These are phyloP conservation scores for Linum tenue DNA, from an alignment of 345 rosid species.

Conservation along the genomic window DNA sequence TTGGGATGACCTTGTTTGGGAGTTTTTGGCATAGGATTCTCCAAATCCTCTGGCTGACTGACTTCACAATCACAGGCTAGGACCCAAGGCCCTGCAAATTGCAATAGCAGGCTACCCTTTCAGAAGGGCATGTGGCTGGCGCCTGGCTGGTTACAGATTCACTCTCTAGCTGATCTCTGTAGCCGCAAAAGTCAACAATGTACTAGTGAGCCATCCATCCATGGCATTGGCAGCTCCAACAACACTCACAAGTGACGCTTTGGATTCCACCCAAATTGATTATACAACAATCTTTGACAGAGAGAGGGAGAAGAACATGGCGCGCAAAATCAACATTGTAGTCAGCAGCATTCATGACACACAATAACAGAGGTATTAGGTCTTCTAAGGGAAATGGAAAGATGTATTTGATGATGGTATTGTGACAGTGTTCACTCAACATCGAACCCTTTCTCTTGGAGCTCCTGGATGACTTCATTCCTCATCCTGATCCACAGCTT, in stretches of 20 bases:
- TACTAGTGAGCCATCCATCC: not conserved
- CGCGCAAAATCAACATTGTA: not conserved
- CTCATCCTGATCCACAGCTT: conserved; percentile 87
- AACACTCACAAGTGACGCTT: not conserved
- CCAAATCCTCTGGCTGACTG: not conserved
- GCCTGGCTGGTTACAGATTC: not conserved
- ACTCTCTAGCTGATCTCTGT: not conserved
- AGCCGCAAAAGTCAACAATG: not conserved
- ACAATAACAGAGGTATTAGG: too few species aligned
- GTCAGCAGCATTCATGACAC: not conserved
- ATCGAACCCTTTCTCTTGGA: conserved; percentile 73
- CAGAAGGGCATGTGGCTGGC: not conserved
- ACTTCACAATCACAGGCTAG: not conserved
- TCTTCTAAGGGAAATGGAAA: too few species aligned
- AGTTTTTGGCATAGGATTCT: not conserved
- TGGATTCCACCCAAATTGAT: too few species aligned
- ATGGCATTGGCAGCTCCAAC: not conserved
- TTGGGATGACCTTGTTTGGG: not conserved
- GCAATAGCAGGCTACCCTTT: too few species aligned
- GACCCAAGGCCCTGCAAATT: too few species aligned
- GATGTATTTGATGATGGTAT: not conserved
- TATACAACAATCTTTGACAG: too few species aligned
- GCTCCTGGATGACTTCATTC: conserved; percentile 74
- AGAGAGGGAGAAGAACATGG: too few species aligned
- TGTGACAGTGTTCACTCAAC: conserved; percentile 29